Evolutionary conservation across 208 protist genomes (phyloP).

Genomic region (Perkinsela sp.): DNA sequence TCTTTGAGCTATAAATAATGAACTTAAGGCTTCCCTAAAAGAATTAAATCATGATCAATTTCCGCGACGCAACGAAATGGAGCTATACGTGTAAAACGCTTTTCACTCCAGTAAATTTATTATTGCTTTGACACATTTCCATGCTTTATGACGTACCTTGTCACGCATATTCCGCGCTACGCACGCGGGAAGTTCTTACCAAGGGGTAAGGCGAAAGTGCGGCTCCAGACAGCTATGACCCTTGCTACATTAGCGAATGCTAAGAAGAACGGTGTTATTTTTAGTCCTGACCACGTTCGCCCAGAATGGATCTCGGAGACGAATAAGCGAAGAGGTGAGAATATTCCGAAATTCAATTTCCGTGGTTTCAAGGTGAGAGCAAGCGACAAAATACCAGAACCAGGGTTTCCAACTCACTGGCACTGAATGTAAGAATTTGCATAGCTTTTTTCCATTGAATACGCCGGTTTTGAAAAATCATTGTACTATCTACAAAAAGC

Average conservation of each 20-base stretch:
- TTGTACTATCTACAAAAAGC: no score
- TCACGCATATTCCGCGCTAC: not conserved
- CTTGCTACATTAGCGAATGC: not conserved
- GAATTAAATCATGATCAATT: no score
- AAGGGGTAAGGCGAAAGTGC: not conserved
- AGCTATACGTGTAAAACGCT: no score
- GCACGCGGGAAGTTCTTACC: not conserved
- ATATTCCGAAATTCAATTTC: not conserved
- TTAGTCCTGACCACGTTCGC: not conserved
- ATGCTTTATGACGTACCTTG: not conserved
- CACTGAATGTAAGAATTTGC: no score
- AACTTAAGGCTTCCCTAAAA: no score
- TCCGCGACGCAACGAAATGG: no score
- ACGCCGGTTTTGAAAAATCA: no score
- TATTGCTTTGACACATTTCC: not conserved
- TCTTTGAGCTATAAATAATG: no score
- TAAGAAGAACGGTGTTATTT: not conserved
- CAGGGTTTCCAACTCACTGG: not conserved
- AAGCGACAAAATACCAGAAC: not conserved
- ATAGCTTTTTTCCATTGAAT: no score
- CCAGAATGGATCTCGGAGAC: not conserved
- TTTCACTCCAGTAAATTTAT: no score
- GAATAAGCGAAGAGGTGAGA: not conserved
- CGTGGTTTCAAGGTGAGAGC: not conserved
- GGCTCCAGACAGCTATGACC: not conserved